Conservation (phyloP, 2,329 filamentous ascomycete species). For the Boeremia lycopersici region DNA sequence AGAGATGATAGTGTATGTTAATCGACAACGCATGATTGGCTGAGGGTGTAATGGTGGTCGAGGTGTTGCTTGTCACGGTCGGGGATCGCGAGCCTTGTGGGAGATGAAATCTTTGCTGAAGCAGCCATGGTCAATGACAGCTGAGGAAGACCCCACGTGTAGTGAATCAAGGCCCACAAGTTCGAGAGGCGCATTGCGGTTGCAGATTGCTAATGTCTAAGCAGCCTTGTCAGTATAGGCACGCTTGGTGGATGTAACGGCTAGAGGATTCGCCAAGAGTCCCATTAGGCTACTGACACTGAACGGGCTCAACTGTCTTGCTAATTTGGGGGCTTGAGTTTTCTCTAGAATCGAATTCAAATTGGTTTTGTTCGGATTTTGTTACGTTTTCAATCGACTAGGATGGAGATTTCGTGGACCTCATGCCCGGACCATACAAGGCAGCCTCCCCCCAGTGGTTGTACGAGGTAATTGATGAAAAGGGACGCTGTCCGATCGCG, state of each 20-base stretch:
- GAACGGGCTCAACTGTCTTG: not conserved
- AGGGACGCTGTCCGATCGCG: too few relatives aligned
- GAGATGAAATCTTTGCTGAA: not conserved
- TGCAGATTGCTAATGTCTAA: slow-evolving; percentile 20
- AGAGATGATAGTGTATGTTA: not conserved
- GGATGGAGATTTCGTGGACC: too few relatives aligned
- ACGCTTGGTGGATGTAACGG: slow-evolving; percentile 10
- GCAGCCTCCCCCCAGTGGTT: too few relatives aligned
- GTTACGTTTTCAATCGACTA: too few relatives aligned
- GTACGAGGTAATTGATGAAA: too few relatives aligned
- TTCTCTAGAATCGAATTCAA: too few relatives aligned
- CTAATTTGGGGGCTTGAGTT: not conserved
- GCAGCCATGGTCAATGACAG: slow-evolving; percentile 12
- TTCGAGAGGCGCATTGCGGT: not conserved
- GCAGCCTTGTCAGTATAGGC: slow-evolving; percentile 19
- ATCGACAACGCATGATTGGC: not conserved
- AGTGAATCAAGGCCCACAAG: not conserved
- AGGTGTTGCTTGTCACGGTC: not conserved
- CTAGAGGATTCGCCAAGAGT: slow-evolving; percentile 4
- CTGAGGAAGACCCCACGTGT: slow-evolving; percentile 18
- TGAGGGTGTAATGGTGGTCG: not conserved
- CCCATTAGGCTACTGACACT: not conserved
- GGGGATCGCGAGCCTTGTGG: slow-evolving; percentile 2
- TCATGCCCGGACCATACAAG: too few relatives aligned
- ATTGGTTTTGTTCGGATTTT: too few relatives aligned